Evolutionary conservation across 2,329 filamentous ascomycete genomes (phyloP).

Genomic region (Pseudogymnoascus sp.): DNA sequence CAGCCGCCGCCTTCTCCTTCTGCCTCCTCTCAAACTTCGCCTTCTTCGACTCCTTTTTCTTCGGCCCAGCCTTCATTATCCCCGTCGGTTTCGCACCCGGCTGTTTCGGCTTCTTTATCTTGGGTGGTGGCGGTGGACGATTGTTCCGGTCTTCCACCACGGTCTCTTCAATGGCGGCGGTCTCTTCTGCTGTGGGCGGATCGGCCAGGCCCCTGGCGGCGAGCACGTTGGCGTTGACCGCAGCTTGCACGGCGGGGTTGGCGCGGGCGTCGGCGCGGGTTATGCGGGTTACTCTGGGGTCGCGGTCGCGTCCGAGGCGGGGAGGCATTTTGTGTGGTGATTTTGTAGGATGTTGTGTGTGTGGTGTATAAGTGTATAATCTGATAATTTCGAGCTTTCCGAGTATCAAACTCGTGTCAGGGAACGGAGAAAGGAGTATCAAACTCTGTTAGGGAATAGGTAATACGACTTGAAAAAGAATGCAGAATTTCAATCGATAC

Average conservation of each 20-base stretch:
- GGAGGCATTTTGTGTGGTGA: background rate
- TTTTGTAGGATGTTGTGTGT: background rate
- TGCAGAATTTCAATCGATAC: background rate
- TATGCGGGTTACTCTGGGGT: background rate
- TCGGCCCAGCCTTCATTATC: background rate
- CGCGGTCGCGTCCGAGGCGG: background rate
- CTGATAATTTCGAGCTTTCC: background rate
- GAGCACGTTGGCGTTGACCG: background rate
- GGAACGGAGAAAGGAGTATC: background rate
- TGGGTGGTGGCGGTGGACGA: background rate
- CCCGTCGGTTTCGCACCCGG: background rate
- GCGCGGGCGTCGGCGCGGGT: background rate
- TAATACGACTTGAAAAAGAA: background rate
- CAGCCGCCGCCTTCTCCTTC: background rate
- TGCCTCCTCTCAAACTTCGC: background rate
- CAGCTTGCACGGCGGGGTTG: background rate
- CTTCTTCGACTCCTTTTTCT: background rate
- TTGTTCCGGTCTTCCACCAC: background rate
- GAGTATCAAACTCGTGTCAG: background rate
- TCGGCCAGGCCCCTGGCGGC: background rate
- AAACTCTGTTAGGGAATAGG: background rate
- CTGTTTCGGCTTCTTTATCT: background rate
- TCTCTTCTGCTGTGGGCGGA: background rate
- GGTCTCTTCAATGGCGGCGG: background rate
- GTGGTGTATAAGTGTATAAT: background rate